Evolutionary conservation across 768 basidiomycete genomes (phyloP), one percentile per base, ranked within the genome.

Genomic region (Tylopilus vinaceipallidus): DNA sequence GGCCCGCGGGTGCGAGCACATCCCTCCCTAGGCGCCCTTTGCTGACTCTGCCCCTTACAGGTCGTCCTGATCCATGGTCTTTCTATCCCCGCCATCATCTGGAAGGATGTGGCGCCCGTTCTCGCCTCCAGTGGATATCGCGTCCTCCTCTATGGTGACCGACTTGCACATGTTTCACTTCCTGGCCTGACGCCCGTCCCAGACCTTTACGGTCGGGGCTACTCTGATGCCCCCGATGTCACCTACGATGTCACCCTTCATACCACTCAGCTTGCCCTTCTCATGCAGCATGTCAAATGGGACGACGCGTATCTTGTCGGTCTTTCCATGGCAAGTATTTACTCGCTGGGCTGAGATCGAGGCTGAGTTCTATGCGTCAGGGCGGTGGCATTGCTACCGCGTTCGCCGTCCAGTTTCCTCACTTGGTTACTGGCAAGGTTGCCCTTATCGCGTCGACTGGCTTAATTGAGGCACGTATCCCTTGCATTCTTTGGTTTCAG

Each of bases 201-300:
- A 89, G 89, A 92, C 69, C 72, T 91, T 17, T 90, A 88, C 52
- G 90, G 88, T 12, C 78, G 89, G 33, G 89, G 89, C 5, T 92
- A 91, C 67, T 88, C 88, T 1, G 88, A 88, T 48, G 88, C 88
- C 1, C 89, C 89, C 0, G 76, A 82, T 19, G 80, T 77, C 14
- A 79, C 76, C 4, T 88, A 91, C 63, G 77, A 88, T 54, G 68
- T 79, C 1, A 68, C 73, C 6, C 72, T 92, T 4, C 85, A 85
- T 61, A 81, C 82, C 1, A 82, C 81, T 0, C 89, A 91, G 58
- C 83, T 92, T n/a, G 90, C 90, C 0, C 75, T 91, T 6, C 78
- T 92, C 42, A 79, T 92, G 77, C 89, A 91, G 54, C 80, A 90
- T 54, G 65, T 91, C 39, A 76, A 74, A 45, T 92, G 89, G 88